Evolutionary conservation across 345 rosid genomes (phyloP).

Genomic region (Orychophragmus violaceus): DNA sequence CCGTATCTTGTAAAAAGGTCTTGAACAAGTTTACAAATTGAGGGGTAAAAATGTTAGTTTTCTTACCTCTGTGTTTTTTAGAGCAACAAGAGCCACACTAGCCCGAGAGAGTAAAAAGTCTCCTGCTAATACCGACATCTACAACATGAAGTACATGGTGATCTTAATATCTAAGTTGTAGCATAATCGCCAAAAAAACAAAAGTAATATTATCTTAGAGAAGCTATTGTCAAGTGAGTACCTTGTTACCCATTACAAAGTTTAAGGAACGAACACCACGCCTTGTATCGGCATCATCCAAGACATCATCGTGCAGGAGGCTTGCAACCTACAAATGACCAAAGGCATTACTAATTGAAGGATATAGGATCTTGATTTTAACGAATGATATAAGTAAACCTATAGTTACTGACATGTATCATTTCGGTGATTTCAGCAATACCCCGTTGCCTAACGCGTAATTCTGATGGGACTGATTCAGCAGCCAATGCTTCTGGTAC

Average conservation of each 20-base stretch:
- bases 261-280: conserved; percentile 88
- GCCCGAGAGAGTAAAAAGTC: conserved; percentile 93
- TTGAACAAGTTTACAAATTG: background rate
- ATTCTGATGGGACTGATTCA: conserved; percentile 37
- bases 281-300: conserved; percentile 92
- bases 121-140: conserved; percentile 90
- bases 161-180: background rate
- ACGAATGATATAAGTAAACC: background rate
- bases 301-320: conserved; percentile 90
- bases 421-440: conserved; percentile 90
- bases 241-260: conserved; percentile 92
- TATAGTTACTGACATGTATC: conserved; percentile 75
- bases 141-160: conserved; percentile 24
- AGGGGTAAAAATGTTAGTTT: background rate
- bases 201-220: background rate
- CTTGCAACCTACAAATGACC: conserved; percentile 62
- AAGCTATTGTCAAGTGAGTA: conserved; percentile 16
- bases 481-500: conserved; percentile 33
- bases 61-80: conserved; percentile 79
- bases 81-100: conserved; percentile 76
- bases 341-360: background rate
- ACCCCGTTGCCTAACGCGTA: conserved; percentile 69
- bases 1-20: background rate
- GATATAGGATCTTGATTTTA: background rate
- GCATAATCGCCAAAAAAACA: background rate